A percentile compares a stretch with the other conserved stretches of the same genome.
phyloP scores from a whole-genome alignment of 768 basidiomycete species.

The Leucocoprinus leucothites region DNA sequence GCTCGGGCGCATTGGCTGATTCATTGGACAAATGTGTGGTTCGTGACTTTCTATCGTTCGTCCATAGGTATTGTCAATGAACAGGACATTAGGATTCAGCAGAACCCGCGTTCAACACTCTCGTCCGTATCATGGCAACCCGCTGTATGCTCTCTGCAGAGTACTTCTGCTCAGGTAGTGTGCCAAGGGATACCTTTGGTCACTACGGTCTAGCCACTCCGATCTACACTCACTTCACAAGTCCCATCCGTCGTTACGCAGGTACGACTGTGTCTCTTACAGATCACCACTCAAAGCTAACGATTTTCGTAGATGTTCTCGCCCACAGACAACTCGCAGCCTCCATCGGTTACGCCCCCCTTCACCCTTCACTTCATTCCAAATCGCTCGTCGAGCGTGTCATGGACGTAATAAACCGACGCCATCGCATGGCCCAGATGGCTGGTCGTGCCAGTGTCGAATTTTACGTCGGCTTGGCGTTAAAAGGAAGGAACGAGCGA shows the following conservation, averaged over 20 bases:
- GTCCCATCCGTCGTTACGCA: conserved; percentile 94
- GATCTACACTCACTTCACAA: conserved; percentile 98
- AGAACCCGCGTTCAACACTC: conserved; percentile 92
- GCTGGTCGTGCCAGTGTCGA: conserved; percentile 95
- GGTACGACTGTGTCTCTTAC: conserved; percentile 42
- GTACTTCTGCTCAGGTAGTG: conserved; percentile 96
- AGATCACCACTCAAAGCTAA: background rate
- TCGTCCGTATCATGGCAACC: conserved; percentile 99
- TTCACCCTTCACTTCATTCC: conserved; percentile 87
- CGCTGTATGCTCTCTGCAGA: conserved; percentile 98
- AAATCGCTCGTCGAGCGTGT: conserved; percentile 85
- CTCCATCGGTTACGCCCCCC: conserved; percentile 76
- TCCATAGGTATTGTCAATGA: background rate
- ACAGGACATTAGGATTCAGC: conserved; percentile 56
- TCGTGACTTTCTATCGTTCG: conserved; percentile 23
- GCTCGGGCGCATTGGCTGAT: conserved; percentile 83
- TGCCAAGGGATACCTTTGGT: conserved; percentile 86
- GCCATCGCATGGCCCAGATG: conserved; percentile 97
- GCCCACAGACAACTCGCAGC: conserved; percentile 92
- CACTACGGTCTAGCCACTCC: conserved; percentile 97
- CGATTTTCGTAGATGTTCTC: conserved; percentile 66
- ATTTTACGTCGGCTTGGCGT: conserved; percentile 92
- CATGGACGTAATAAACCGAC: conserved; percentile 81
- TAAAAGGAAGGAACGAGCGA: conserved; percentile 64
- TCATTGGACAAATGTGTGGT: conserved; percentile 89